Evolutionary conservation across 1,139 yeast species (phyloP).

Genomic region (Blastobotrys petasosporus): DNA sequence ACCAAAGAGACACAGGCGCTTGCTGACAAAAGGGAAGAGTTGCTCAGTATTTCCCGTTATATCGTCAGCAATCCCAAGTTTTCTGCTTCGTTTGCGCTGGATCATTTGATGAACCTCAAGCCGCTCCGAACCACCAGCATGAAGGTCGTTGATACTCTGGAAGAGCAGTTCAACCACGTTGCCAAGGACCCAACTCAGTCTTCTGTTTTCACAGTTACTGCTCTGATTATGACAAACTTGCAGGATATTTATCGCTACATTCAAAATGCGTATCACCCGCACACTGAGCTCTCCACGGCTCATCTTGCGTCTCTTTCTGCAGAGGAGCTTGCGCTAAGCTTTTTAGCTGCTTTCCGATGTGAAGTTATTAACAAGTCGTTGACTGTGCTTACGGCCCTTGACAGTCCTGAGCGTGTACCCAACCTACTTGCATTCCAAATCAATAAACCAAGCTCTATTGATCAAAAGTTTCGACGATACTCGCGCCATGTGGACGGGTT

Average conservation of each 20-base stretch:
- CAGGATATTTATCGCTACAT: neutral
- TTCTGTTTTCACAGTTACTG: neutral
- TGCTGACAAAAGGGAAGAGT: neutral
- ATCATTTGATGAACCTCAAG: neutral
- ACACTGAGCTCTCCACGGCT: neutral
- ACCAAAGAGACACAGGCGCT: neutral
- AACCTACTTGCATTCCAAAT: neutral
- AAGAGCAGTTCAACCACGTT: conserved; percentile 1
- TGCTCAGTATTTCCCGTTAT: neutral
- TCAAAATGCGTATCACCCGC: neutral
- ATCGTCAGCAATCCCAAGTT: neutral
- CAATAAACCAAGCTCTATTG: neutral
- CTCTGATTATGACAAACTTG: neutral
- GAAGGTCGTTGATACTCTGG: conserved; percentile 3
- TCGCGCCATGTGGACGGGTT: neutral
- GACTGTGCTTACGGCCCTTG: neutral
- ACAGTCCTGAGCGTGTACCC: neutral
- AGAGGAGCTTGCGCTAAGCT: neutral
- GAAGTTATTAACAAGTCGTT: neutral
- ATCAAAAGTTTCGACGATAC: neutral
- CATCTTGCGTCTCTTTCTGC: neutral
- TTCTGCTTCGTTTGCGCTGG: conserved; percentile 7
- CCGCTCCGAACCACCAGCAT: neutral
- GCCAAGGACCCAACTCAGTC: neutral
- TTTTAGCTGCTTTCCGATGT: neutral